Evolutionary conservation across 768 basidiomycete species (phyloP), one percentile per base, ranked within the genome.

Genomic region (Paxillus involutus): DNA sequence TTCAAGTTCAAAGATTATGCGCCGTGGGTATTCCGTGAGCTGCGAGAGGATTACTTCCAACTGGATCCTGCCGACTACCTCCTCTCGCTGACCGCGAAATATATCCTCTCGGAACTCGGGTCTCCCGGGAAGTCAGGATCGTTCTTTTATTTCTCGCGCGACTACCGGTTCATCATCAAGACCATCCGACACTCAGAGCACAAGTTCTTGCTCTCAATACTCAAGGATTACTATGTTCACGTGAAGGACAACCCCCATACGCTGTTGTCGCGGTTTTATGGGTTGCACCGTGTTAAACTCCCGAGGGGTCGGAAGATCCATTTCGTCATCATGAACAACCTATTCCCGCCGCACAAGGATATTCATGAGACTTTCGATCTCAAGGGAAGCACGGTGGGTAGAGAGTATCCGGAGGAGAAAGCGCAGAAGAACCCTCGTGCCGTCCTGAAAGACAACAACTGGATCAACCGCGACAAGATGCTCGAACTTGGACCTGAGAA

Each of bases 1-100:
- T 98, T 98, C 81, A 99, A 99, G 73, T 98, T 98, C 80, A 98
- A 98, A 71, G 96, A 99, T 69, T 99, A 98, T 70, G 94, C 95
- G 0, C 96, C 97, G 0, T 97, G 91, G 89, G 91, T 98, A 3
- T 99, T 99, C 73, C 91, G 96, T 26, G 90, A 93, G 51, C 77
- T 99, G 13, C 88, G 97, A 30, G 96, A 98, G 73, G 89, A 94
- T 59, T 80, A 88, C 69, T 98, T 99, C 74, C 87, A 91, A 59
- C 83, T 99, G 44, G 97, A 98, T 68, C 96, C 97, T 3, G 93
- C 94, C 35, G 97, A 99, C 71, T 98, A 99, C 73, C 83, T 99
- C 14, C 84, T 98, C 53, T 96, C 94, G 1, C 83, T 99, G 53
- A 99, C 97, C 4, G 88, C 90, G 9, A 97, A 96, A 69, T 99